A percentile compares a stretch with the other conserved stretches of the same genome.
phyloP scores from a whole-genome alignment of 2,329 filamentous ascomycete genomes.

The Ophiognomonia clavigignenti-juglandacearum region DNA sequence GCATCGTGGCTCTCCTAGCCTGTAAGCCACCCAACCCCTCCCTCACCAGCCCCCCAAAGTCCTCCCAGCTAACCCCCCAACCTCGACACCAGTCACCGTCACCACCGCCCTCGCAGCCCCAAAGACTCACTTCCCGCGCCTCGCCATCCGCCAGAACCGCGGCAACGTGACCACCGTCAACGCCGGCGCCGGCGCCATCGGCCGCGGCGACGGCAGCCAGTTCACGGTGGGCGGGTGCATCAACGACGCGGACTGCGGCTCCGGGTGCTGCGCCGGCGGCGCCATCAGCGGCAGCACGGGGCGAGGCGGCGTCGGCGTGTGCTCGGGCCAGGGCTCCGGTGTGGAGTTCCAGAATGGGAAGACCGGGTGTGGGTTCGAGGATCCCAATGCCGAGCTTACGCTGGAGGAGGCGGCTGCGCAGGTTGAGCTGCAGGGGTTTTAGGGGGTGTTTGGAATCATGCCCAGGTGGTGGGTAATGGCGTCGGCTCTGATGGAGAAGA shows the following conservation, averaged over 20 bases:
- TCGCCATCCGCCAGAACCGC: background rate
- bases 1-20: too few species aligned
- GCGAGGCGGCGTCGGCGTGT: conserved; percentile 21
- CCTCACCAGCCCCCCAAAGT: too few species aligned
- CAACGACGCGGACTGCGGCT: conserved; percentile 24
- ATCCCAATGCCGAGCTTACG: conserved; percentile 24
- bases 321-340: conserved; percentile 23
- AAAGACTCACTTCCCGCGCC: background rate
- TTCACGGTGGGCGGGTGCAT: conserved; percentile 30
- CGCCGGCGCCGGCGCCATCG: conserved; percentile 25
- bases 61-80: background rate
- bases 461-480: too few species aligned
- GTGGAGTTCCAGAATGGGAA: conserved; percentile 28
- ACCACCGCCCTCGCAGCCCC: background rate
- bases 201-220: conserved; percentile 22
- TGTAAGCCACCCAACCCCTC: too few species aligned
- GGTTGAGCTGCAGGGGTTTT: conserved; percentile 27
- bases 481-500: too few species aligned
- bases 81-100: background rate
- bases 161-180: conserved; percentile 23
- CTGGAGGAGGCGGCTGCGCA: conserved; percentile 26
- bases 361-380: conserved; percentile 26
- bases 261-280: conserved; percentile 23
- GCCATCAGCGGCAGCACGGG: conserved; percentile 16
- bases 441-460: too few species aligned